phyloP scores from a whole-genome alignment of 331 rosid genomes.

The Acacia concinna region DNA sequence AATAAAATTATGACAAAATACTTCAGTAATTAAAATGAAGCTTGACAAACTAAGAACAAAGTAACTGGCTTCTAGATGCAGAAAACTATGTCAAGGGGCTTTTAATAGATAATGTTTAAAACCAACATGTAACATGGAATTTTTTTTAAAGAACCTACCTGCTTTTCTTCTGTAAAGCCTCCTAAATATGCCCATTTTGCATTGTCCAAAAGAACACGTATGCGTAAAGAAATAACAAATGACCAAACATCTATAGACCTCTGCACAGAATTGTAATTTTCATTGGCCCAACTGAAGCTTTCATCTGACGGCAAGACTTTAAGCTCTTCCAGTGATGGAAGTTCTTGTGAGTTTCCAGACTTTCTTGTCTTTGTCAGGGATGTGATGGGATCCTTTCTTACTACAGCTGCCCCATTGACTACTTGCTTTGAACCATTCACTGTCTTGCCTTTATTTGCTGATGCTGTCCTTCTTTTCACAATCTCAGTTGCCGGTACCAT shows the following conservation, averaged over 20 bases:
- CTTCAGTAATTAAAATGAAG: constrained; percentile 26
- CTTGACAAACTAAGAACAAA: constrained; percentile 18
- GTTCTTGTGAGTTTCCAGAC: constrained; percentile 42
- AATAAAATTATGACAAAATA: constrained; percentile 21
- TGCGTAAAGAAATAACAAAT: constrained; percentile 75
- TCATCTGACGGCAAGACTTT: constrained; percentile 86
- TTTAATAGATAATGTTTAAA: not conserved
- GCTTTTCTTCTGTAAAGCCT: constrained; percentile 84
- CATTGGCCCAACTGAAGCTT: constrained; percentile 93
- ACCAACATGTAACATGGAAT: not conserved
- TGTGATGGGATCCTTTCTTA: constrained; percentile 41
- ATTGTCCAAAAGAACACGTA: constrained; percentile 85
- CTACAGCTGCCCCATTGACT: constrained; percentile 56
- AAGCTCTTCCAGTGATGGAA: constrained; percentile 65
- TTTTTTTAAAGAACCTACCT: constrained; percentile 47
- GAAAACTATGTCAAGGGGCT: not conserved
- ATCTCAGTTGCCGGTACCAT: constrained; percentile 78
- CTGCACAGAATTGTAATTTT: constrained; percentile 79
- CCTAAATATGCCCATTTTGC: constrained; percentile 88
- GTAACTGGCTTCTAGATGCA: not conserved
- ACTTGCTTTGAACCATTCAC: constrained; percentile 63
- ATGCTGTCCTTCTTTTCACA: constrained; percentile 42
- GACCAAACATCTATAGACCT: constrained; percentile 94
- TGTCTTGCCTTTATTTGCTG: constrained; percentile 43
- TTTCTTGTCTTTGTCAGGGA: constrained; percentile 43